Base-by-base conservation (phyloP, 305 asterid genomes). In the Ilex paraguariensis region DNA sequence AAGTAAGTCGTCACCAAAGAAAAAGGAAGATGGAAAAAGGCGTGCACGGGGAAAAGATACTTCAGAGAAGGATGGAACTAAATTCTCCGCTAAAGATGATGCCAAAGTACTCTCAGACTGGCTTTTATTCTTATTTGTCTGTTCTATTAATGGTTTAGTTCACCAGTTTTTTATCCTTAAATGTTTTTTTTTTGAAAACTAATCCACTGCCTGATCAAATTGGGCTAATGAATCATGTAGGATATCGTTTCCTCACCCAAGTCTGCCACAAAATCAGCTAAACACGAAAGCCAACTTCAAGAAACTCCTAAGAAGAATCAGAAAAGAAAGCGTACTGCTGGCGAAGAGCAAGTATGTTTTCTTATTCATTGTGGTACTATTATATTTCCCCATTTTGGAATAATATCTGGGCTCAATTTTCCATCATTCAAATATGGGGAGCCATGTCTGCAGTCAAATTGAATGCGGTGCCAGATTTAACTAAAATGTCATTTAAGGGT, bases 261-360 rank as follows among this genome's bases (percentile, higher is more conserved):
- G 70, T 75, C 90, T 65, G 81, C 79, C 51, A 58, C 66, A 67
- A 85, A 77, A 78, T 74, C 89, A 66, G 57, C 77, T 58, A 79
- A 79, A 70, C 77, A 57, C 64, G 82, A 82, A 59, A 79, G 42
- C 63, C 70, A 52, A 60, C 63, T 45, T 66, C 93, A 85, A 74
- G 95, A 86, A 73, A 79, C 77, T 57, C 77, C 80, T 33, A 74
- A 64, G 78, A 73, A 12, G 64, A 78, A 70, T 73, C 32, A 79
- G 72, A 94, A 86, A 90, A 79, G 92, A 73, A 82, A 91, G 72
- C 82, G 71, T 52, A 61, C 87, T 59, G 77, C 82, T 17, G 87
- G 81, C 71, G 70, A 78, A 62, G 86, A 75, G 59, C 81, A 89
- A 67, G 99, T 86, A 79, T 31, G 76, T 54, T 54, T 66, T 39